These are phyloP conservation scores for Echium plantagineum DNA, from an alignment of 257 asterid species.

Conservation along the genomic window DNA sequence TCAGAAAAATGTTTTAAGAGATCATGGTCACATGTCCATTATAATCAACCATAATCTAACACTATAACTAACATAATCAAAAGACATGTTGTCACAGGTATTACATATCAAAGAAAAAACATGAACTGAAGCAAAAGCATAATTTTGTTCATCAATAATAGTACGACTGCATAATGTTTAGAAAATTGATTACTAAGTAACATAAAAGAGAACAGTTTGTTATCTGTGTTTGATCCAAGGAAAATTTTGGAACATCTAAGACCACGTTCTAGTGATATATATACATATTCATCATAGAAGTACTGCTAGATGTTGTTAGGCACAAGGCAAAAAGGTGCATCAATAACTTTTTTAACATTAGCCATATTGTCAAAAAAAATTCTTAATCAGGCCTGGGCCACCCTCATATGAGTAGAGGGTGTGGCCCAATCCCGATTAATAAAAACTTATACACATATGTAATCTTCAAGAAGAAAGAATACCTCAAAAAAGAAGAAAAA, in stretches of 20 bases:
- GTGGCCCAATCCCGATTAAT: too few species aligned
- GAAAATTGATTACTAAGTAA: background rate
- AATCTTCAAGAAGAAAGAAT: background rate
- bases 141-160: background rate
- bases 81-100: background rate
- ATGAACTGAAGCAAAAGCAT: background rate
- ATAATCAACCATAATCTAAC: background rate
- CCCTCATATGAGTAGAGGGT: too few species aligned
- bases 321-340: background rate
- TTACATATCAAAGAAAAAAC: background rate
- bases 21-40: background rate
- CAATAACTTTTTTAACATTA: too few species aligned
- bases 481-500: too few species aligned
- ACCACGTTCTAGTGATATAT: background rate
- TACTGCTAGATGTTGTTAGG: background rate
- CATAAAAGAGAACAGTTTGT: background rate
- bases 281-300: background rate
- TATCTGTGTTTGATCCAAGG: background rate
- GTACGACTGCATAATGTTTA: background rate
- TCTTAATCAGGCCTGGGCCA: too few species aligned
- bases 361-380: too few species aligned
- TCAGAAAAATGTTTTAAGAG: background rate
- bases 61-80: background rate
- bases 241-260: background rate
- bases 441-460: too few species aligned